A percentile compares a stretch with the other conserved stretches of the same genome.
Conservation (phyloP, 805 yeast genomes). For the Yarrowia divulgata region DNA sequence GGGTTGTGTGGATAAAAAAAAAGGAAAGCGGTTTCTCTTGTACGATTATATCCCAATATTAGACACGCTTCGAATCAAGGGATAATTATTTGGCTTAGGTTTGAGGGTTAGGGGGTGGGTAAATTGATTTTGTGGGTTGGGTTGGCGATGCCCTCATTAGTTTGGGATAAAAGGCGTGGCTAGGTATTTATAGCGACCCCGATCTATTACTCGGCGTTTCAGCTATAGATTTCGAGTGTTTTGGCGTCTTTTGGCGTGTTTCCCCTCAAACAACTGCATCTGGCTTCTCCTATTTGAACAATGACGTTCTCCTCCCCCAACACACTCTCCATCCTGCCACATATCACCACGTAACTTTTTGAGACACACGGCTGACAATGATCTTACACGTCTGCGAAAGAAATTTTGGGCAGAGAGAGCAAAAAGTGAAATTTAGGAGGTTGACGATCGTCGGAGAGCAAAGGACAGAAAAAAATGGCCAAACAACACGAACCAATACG, state of each 20-base stretch:
- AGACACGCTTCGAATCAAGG: constrained; percentile 33
- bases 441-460: background rate
- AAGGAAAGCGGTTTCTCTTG: constrained; percentile 7
- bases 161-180: too few species aligned
- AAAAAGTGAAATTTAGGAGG: constrained; percentile 10
- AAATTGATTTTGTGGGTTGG: constrained; percentile 1
- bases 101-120: constrained; percentile 29
- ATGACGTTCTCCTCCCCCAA: background rate
- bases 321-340: constrained; percentile 5
- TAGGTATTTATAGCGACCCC: too few species aligned
- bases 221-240: too few species aligned
- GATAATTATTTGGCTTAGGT: constrained; percentile 35
- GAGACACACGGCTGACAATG: constrained; percentile 19
- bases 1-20: background rate
- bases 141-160: background rate
- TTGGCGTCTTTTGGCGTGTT: too few species aligned
- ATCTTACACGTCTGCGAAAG: constrained; percentile 2
- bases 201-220: too few species aligned
- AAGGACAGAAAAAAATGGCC: background rate
- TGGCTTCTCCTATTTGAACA: too few species aligned
- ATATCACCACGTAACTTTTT: constrained; percentile 15
- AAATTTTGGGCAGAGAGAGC: background rate
- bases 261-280: too few species aligned
- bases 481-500: background rate
- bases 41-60: background rate